Conservation (phyloP, 352 stramenopile genomes). For the Thraustochytrium sp. region DNA sequence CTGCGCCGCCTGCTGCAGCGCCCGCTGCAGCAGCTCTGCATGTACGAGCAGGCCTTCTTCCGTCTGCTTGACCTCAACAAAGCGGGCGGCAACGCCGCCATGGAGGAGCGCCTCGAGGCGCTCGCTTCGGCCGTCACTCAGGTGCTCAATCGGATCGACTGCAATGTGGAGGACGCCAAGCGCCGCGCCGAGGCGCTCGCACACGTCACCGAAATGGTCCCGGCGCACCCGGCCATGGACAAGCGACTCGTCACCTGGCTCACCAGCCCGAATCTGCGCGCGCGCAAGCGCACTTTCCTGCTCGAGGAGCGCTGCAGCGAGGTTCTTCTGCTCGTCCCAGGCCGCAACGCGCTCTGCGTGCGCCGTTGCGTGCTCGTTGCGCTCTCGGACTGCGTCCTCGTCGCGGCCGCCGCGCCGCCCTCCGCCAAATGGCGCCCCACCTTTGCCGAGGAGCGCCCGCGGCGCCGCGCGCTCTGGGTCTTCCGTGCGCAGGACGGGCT, state of each 20-base stretch:
- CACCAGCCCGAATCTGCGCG: neutral
- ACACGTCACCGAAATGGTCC: neutral
- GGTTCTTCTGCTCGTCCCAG: neutral
- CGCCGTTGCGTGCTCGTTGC: neutral
- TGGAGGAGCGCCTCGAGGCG: neutral
- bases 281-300: neutral
- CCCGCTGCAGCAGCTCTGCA: slow-evolving; percentile 1
- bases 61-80: neutral
- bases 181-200: neutral
- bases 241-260: neutral
- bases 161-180: slow-evolving; percentile 5
- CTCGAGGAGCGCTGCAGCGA: neutral
- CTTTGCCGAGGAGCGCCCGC: neutral
- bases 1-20: neutral
- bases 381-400: neutral
- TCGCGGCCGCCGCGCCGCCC: neutral
- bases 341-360: neutral
- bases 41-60: slow-evolving; percentile 12
- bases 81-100: neutral
- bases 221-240: neutral
- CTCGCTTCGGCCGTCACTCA: neutral
- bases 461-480: neutral
- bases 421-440: neutral
- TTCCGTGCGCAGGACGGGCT: neutral
- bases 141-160: neutral